Evolutionary conservation across 1,284 basidiomycete species (phyloP), one percentile per base, ranked within the genome.

Genomic region (Meira nashicola): DNA sequence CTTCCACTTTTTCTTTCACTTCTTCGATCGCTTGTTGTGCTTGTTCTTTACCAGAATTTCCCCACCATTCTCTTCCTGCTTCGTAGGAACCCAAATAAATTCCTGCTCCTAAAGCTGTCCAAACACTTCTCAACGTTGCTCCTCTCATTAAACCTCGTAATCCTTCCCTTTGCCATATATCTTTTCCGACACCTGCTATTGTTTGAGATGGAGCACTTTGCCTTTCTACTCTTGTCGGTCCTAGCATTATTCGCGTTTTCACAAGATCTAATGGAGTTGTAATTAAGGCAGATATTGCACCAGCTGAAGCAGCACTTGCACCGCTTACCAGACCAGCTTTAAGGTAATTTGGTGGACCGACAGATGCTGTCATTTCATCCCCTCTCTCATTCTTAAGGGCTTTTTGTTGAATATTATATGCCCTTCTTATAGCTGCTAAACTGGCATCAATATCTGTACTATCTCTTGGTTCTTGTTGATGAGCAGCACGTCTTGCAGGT

Each of bases 191-290:
- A 7, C 47, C 39, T 17, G 25, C 14, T 19, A 48, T 39, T 19
- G 8, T 17, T 17, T 10, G 19, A 38, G 44, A 23, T 33, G 55
- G 41, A 9, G 55, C 10, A 17, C 17, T 17, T 54, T 14, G 39
- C 33, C 7, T 19, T 33, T 52, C 10, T 23, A 19, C 19, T 23
- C 25, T 38, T n/a, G 15, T 21, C 8, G 38, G 46, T 53, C 28
- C 25, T 14, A 98, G 84, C 95, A 99, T 99, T 54, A 97, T 89
- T 14, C 95, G 84, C 1, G 94, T 99, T 80, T 98, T 98, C 59
- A 96, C 84, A 1, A 98, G 95, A 73, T 99, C 95, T 17, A 98
- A 81, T 0, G 95, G 95, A 0, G 95, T 98, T 0, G 95, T 98
- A 41, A 89, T 71, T 0, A 88, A 89, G 0, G 93, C 94, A 2